These are phyloP conservation scores for Plantago coronopus DNA, from an alignment of 305 asterid genomes.

Conservation along the genomic window DNA sequence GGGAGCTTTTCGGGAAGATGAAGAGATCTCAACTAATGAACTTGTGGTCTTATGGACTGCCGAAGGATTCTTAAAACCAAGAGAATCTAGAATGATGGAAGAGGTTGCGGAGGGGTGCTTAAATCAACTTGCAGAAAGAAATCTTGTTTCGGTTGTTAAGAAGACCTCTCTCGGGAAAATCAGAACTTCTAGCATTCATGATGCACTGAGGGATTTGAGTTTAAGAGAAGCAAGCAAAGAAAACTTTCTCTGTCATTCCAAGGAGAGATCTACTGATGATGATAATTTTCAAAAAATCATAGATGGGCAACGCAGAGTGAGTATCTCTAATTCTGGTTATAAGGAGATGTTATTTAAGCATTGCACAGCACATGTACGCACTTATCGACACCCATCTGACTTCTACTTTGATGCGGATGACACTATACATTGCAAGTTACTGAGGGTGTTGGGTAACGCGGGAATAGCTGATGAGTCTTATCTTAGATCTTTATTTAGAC, in stretches of 20 bases:
- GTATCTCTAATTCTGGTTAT: too few species aligned
- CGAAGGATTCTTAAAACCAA: constrained; percentile 2
- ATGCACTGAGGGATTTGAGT: constrained; percentile 5
- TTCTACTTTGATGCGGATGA: too few species aligned
- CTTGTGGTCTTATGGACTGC: not conserved
- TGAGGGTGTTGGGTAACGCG: constrained; percentile 6
- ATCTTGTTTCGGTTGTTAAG: constrained; percentile 4
- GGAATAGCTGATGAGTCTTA: too few species aligned
- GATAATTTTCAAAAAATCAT: not conserved
- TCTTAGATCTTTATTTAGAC: not conserved
- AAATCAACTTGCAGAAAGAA: constrained; percentile 2
- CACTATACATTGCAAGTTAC: not conserved
- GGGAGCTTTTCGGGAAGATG: not conserved
- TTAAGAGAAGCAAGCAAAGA: constrained; percentile 10
- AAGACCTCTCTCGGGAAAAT: not conserved
- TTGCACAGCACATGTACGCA: too few species aligned
- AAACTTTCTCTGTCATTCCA: constrained; percentile 11
- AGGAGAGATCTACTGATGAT: not conserved
- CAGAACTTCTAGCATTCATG: constrained; percentile 13
- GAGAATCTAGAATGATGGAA: not conserved
- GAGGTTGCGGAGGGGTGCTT: not conserved
- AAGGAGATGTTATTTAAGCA: too few species aligned
- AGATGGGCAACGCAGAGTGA: not conserved
- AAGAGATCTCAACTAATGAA: not conserved
- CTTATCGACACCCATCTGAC: too few species aligned